phyloP scores from a whole-genome alignment of 176 grass and related monocot genomes.

The Musa troglodytarum region DNA sequence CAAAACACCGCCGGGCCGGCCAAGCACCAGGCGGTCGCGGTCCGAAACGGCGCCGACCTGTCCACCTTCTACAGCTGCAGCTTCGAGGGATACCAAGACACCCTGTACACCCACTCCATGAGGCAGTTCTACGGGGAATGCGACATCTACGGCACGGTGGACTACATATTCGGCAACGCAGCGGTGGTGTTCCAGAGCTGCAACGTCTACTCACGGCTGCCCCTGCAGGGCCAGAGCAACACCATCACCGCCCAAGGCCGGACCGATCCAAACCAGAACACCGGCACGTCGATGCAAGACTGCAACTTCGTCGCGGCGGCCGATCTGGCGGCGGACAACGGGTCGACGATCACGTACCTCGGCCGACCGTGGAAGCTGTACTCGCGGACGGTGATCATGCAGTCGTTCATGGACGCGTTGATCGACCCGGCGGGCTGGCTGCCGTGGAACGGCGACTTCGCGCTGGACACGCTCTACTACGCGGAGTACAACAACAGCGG shows the following conservation, averaged over 20 bases:
- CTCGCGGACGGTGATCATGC: conserved; percentile 6
- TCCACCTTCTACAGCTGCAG: neutral
- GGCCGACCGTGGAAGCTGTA: conserved; percentile 5
- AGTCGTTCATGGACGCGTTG: neutral
- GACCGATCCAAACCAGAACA: conserved; percentile 8
- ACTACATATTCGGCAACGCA: conserved; percentile 5
- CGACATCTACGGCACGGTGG: neutral
- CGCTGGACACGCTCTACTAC: neutral
- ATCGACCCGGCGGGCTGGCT: neutral
- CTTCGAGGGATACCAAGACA: conserved; percentile 4
- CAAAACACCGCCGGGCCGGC: conserved; percentile 1
- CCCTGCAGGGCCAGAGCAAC: neutral
- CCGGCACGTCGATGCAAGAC: neutral
- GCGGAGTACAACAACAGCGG: conserved; percentile 1
- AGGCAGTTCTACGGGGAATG: conserved; percentile 2
- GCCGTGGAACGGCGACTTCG: neutral
- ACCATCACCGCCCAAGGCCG: neutral
- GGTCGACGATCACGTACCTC: neutral
- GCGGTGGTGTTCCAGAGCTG: conserved; percentile 2
- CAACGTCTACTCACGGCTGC: neutral
- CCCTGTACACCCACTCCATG: conserved; percentile 4
- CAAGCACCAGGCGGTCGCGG: conserved; percentile 6
- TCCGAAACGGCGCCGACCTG: conserved; percentile 3
- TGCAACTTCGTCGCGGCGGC: neutral
- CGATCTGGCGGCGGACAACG: neutral